phyloP scores from a whole-genome alignment of 441 rosid genomes.

The Croton laevigatus region DNA sequence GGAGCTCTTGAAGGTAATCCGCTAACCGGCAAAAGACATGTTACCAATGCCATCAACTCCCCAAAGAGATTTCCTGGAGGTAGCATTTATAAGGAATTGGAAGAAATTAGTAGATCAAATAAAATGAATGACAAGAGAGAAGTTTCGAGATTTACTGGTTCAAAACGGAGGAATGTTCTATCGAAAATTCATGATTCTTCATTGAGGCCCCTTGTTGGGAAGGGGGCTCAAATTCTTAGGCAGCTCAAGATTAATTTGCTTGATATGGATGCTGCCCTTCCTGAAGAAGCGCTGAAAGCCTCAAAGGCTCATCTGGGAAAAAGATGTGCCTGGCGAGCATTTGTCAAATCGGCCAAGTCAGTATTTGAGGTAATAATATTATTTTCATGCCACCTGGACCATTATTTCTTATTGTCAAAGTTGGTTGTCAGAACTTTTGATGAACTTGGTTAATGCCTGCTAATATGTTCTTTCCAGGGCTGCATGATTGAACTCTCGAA shows the following conservation, averaged over 20 bases:
- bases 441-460: background rate
- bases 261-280: conserved; percentile 60
- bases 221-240: conserved; percentile 37
- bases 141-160: conserved; percentile 18
- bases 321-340: conserved; percentile 49
- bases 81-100: conserved; percentile 23
- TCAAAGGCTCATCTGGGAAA: conserved; percentile 35
- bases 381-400: background rate
- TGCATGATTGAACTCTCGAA: background rate
- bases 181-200: conserved; percentile 36
- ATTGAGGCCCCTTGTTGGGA: conserved; percentile 39
- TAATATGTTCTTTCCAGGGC: background rate
- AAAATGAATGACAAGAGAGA: conserved; percentile 23
- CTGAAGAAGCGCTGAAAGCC: conserved; percentile 42
- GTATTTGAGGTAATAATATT: conserved; percentile 44
- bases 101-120: conserved; percentile 23
- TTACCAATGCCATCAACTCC: conserved; percentile 17
- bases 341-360: conserved; percentile 49
- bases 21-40: conserved; percentile 10
- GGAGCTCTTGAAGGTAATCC: background rate
- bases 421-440: background rate
- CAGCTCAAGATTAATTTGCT: conserved; percentile 49
- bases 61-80: conserved; percentile 15
- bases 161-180: conserved; percentile 28
- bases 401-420: background rate